Evolutionary conservation across 371 early-diverging fungal genomes (phyloP), one percentile per base, ranked within the genome.

Genomic region (Apophysomyces variabilis): DNA sequence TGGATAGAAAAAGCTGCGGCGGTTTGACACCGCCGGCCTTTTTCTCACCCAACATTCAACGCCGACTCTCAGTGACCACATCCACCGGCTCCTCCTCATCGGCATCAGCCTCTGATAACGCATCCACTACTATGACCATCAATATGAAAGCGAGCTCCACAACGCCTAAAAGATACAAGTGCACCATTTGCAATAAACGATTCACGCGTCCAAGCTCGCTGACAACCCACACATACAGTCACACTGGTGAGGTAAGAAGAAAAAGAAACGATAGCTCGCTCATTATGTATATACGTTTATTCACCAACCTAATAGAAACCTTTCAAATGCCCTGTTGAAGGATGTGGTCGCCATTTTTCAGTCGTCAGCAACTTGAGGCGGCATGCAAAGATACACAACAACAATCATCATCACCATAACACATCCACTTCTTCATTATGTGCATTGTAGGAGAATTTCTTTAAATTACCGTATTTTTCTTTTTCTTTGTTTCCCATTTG

Each of bases 151-250:
- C 50, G 14, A 37, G 62, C 13, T 65, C 71, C 12, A 46, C 66
- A 0, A 71, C 68, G 38, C 72, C 75, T 13, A 73, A 68, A 16
- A 66, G 74, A 46, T 76, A 76, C 56, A 68, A 65, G 8, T 89
- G 89, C 60, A 75, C 74, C 3, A 67, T 79, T 8, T 89, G 90
- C 59, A 58, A 61, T n/a, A 85, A 88, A 65, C 67, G 84, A 5
- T 89, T 89, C 66, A 80, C 86, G 5, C 77, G 90, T 5, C 90
- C 90, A 13, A 81, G 82, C 65, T 84, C 85, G 36, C 68, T 89
- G 43, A 76, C 80, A n/a, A 87, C 87, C 14, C 90, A 89, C 66
- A 76, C 82, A 66, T 77, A 85, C 68, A 86, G 87, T 43, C 90
- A 89, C 60, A 88, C 90, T 21, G 88, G 88, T 59, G 80, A 84